Percentiles rank a stretch among this genome's conserved stretches.
phyloP scores from a whole-genome alignment of 2,329 filamentous ascomycete species.

The Sporothrix brasiliensis region DNA sequence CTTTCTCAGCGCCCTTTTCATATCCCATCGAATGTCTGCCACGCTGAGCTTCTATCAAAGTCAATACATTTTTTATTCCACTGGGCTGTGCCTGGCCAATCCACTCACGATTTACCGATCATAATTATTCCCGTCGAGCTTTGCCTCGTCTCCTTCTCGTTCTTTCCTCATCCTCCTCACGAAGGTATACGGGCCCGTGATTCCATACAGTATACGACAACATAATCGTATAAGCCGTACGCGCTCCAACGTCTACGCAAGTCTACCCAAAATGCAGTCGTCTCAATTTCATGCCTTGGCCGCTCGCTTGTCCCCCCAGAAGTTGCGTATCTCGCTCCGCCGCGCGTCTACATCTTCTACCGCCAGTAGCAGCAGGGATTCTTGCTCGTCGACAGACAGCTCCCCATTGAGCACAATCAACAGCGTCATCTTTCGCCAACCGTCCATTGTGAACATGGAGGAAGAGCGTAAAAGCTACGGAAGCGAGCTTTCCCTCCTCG shows the following conservation, averaged over 20 bases:
- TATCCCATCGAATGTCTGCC: neutral
- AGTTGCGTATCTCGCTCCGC: constrained; percentile 57
- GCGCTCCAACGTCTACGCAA: neutral
- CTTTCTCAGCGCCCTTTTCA: neutral
- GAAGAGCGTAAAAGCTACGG: constrained; percentile 59
- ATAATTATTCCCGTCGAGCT: neutral
- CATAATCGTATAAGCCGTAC: neutral
- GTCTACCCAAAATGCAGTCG: constrained; percentile 49
- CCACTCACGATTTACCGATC: neutral
- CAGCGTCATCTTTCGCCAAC: constrained; percentile 60
- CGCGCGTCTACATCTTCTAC: constrained; percentile 49
- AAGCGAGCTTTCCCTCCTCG: constrained; percentile 59
- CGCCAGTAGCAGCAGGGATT: constrained; percentile 48
- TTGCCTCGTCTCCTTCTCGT: neutral
- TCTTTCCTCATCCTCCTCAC: neutral
- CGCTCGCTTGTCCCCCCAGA: constrained; percentile 54
- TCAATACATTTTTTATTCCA: neutral
- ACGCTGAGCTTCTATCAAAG: neutral
- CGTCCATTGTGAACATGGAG: constrained; percentile 60
- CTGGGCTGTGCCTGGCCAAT: neutral
- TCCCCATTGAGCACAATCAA: constrained; percentile 58
- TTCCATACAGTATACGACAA: too few relatives aligned
- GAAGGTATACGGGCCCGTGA: too few relatives aligned
- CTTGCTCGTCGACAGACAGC: constrained; percentile 51
- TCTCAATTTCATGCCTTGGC: constrained; percentile 56